Conservation (phyloP, 345 rosid species). For the Bruguiera sexangula region DNA sequence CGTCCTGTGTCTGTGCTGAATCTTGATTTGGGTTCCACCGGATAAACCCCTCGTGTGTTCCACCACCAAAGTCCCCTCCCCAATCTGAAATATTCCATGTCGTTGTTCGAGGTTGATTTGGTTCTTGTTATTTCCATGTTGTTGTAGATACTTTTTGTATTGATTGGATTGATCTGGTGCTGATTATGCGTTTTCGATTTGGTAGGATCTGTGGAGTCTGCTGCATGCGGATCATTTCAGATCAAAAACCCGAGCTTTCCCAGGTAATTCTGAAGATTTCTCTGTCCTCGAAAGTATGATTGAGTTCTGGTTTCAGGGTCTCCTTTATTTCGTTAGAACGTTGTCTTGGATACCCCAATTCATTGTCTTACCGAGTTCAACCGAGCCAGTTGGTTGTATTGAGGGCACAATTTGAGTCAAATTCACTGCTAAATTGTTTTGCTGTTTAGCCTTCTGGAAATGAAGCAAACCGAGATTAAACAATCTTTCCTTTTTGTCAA, state of each 20-base stretch:
- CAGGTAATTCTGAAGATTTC: constrained; percentile 30
- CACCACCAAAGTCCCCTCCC: not conserved
- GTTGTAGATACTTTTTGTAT: not conserved
- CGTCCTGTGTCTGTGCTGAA: not conserved
- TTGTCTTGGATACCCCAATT: not conserved
- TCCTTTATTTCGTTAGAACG: not conserved
- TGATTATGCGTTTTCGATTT: constrained; percentile 1
- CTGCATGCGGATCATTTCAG: constrained; percentile 29
- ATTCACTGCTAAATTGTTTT: too few relatives aligned
- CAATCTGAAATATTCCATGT: constrained; percentile 18
- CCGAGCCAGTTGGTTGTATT: too few relatives aligned
- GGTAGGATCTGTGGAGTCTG: constrained; percentile 40
- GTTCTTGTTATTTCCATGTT: not conserved
- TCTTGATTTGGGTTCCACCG: not conserved
- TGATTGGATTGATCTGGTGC: not conserved
- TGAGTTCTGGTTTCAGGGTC: not conserved
- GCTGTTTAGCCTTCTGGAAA: too few relatives aligned
- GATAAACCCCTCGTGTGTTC: not conserved
- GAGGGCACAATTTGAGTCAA: too few relatives aligned
- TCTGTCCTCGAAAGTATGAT: not conserved
- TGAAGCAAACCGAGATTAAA: too few relatives aligned
- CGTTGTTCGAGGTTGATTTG: constrained; percentile 27
- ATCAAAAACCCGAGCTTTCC: constrained; percentile 31
- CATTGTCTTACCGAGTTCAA: too few relatives aligned
- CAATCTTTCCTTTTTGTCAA: too few relatives aligned